Percentiles rank a stretch among this genome's conserved stretches.
Conservation (phyloP, 75 land plant species). For the Pseudotsuga menziesii region DNA sequence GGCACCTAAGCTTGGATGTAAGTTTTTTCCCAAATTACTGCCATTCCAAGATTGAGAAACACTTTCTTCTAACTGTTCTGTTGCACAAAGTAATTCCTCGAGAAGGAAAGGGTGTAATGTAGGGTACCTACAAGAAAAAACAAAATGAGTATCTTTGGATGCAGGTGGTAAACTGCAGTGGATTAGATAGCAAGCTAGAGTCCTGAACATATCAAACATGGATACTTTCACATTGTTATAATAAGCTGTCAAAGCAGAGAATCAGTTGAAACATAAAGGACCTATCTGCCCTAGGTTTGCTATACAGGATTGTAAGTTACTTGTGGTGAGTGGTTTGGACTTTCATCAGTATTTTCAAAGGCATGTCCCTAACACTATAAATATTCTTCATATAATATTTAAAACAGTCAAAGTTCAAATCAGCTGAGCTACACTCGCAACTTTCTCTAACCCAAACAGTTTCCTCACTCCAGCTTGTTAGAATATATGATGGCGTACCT, state of each 20-base stretch:
- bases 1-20: slow-evolving; percentile 97
- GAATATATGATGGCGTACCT: slow-evolving; percentile 42
- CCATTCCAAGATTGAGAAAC: slow-evolving; percentile 16
- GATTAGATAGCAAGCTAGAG: neutral
- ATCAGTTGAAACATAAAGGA: neutral
- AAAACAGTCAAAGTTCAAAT: neutral
- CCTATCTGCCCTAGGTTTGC: neutral
- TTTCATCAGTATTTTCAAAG: neutral
- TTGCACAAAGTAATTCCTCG: slow-evolving; percentile 71
- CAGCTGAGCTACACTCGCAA: neutral
- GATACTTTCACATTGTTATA: neutral
- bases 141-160: neutral
- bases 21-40: slow-evolving; percentile 49
- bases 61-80: slow-evolving; percentile 50
- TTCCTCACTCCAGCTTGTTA: neutral
- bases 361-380: neutral
- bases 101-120: slow-evolving; percentile 79
- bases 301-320: neutral
- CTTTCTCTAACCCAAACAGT: neutral
- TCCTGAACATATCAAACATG: neutral
- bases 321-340: neutral
- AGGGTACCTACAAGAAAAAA: slow-evolving; percentile 66
- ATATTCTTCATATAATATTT: neutral
- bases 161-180: neutral
- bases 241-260: neutral